phyloP scores from a whole-genome alignment of 2,329 filamentous ascomycete species.

The Chaetomiaceae sp. region DNA sequence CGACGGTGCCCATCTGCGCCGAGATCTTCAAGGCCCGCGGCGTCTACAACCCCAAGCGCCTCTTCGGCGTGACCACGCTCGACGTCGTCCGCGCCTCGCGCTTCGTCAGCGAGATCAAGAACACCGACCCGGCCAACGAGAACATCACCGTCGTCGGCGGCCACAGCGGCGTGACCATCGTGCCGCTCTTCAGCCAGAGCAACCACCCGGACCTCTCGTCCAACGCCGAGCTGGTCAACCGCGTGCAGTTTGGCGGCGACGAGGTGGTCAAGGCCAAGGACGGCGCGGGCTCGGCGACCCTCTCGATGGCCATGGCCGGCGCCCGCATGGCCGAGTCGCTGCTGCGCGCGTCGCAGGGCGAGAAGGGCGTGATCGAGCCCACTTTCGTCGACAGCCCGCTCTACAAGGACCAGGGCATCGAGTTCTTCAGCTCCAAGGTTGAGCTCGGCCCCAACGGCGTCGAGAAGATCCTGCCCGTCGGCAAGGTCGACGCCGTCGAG shows the following conservation, averaged over 20 bases:
- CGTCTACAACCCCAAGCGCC: constrained; percentile 98
- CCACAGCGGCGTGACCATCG: constrained; percentile 97
- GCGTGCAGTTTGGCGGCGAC: constrained; percentile 98
- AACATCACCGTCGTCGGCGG: constrained; percentile 94
- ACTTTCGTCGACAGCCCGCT: constrained; percentile 95
- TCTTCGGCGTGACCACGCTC: constrained; percentile 99
- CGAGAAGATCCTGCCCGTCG: constrained; percentile 85
- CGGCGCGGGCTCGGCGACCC: constrained; percentile 91
- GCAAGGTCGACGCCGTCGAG: constrained; percentile 80
- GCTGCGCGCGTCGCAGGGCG: constrained; percentile 85
- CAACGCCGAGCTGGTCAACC: constrained; percentile 76
- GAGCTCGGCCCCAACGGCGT: constrained; percentile 96
- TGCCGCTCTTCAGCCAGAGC: constrained; percentile 94
- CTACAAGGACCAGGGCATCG: constrained; percentile 96
- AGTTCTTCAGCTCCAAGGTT: constrained; percentile 94
- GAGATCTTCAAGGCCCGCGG: constrained; percentile 94
- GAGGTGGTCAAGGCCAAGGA: constrained; percentile 99
- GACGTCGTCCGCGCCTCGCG: constrained; percentile 96
- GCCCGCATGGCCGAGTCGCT: constrained; percentile 80
- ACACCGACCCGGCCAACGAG: constrained; percentile 84
- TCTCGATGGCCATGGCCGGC: constrained; percentile 98
- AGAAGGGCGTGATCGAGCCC: constrained; percentile 93
- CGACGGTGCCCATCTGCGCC: constrained; percentile 93
- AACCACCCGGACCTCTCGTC: constrained; percentile 78
- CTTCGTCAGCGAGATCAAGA: constrained; percentile 95